phyloP scores from a whole-genome alignment of 768 basidiomycete species.

The Pluteus cervinus region DNA sequence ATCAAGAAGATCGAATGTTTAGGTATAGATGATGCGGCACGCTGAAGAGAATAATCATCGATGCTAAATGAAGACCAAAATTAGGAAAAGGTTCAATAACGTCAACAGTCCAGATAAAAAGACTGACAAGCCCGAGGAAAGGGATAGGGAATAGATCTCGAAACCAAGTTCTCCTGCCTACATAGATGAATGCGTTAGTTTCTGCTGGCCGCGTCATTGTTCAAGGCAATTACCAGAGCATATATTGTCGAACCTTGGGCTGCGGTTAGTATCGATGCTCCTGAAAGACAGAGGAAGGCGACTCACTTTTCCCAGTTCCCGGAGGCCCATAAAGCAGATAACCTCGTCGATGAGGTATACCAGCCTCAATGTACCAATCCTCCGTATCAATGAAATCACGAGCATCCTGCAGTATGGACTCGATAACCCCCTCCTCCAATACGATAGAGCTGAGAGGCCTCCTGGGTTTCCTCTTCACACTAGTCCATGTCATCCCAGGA shows the following conservation, averaged over 20 bases:
- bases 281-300: constrained; percentile 1
- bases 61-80: constrained; percentile 25
- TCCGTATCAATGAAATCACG: constrained; percentile 47
- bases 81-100: not conserved
- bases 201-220: no score
- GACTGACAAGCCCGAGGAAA: constrained; percentile 41
- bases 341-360: constrained; percentile 53
- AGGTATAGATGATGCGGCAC: constrained; percentile 39
- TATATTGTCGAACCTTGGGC: constrained; percentile 48
- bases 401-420: constrained; percentile 43
- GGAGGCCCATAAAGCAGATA: constrained; percentile 54
- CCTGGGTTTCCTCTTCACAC: constrained; percentile 41
- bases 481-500: constrained; percentile 34
- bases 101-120: not conserved
- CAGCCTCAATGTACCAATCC: constrained; percentile 51
- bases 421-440: constrained; percentile 39
- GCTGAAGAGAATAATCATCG: constrained; percentile 43
- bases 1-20: constrained; percentile 50
- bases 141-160: constrained; percentile 70
- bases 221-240: constrained; percentile 36
- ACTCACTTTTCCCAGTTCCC: constrained; percentile 56
- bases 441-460: constrained; percentile 49
- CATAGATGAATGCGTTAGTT: constrained; percentile 6
- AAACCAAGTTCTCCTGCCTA: constrained; percentile 63
- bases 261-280: constrained; percentile 27